Evolutionary conservation across 805 yeast species (phyloP), one percentile per base, ranked within the genome.

Genomic region (Candida argentea): DNA sequence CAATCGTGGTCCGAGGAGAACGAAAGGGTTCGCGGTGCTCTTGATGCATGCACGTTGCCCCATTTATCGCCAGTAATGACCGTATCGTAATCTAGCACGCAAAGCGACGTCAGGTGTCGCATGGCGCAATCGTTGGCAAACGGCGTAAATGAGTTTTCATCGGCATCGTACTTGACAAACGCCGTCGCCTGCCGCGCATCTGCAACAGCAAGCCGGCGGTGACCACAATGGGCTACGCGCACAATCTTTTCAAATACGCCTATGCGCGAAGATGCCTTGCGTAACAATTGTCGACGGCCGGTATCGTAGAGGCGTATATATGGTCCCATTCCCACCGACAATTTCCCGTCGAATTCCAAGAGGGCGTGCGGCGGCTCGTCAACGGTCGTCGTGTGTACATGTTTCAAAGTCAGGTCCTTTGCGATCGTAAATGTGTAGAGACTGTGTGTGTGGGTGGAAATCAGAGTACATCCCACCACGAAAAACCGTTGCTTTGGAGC

Each of bases 11-110:
- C 76, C 14, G 73, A 52, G 23, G 63, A 46, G 24, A 56, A 52
- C 0, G 76, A 66, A 0, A 64, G 57, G 4, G 61, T 55, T n/a
- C 54, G 53, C 0, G 79, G 70, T 22, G 79, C 51, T 33, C 95
- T 57, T 22, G 84, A 52, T 1, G 82, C 67, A 52, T 78, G 75
- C 0, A 86, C 26, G 40, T 79, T 83, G 1, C 97, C 96, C 52
- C 81, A 85, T 44, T 76, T 77, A 48, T 91, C 97, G 9, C 95
- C 95, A 1, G 83, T 84, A 22, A 80, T 57, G 1, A 81, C 70
- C 0, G 95, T 85, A 31, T 73, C 74, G 36, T 73, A 69, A 47
- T 91, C 97, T 4, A 91, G 52, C 37, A 72, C 54, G 3, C 62
- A 44, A 24, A 79, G 40, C 3, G 74, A 40, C 0, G 93, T 78